Conservation (phyloP, 2,329 filamentous ascomycete genomes). For the Phoma sp. region DNA sequence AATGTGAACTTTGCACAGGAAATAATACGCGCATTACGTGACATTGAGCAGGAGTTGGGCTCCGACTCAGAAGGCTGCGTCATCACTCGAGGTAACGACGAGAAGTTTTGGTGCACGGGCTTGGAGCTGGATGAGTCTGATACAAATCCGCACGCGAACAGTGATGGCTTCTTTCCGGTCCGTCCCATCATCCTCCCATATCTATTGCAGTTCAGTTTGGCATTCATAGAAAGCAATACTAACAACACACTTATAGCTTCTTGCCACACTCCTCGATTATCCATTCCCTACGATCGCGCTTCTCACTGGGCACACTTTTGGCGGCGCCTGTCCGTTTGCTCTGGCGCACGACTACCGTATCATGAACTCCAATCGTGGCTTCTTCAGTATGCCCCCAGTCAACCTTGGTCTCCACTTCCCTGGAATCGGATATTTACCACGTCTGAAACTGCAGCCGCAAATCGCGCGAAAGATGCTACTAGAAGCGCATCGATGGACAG, state of each 20-base stretch:
- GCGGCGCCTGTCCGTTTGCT: conserved; percentile 56
- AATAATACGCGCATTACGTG: conserved; percentile 58
- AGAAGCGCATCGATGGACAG: conserved; percentile 63
- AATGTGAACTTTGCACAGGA: conserved; percentile 60
- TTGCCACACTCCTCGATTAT: conserved; percentile 58
- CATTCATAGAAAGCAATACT: background rate
- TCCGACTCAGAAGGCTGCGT: conserved; percentile 59
- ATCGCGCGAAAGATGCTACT: conserved; percentile 63
- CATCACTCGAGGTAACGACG: conserved; percentile 59
- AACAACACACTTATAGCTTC: conserved; percentile 44
- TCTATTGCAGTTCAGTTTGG: background rate
- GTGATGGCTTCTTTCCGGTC: conserved; percentile 62
- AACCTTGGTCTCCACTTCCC: conserved; percentile 63
- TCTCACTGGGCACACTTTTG: conserved; percentile 58
- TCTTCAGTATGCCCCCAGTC: conserved; percentile 56
- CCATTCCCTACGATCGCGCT: conserved; percentile 58
- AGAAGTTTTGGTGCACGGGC: conserved; percentile 60
- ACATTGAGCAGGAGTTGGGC: conserved; percentile 56
- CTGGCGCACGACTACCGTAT: conserved; percentile 57
- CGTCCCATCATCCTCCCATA: background rate
- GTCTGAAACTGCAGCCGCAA: conserved; percentile 59
- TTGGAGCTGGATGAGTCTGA: conserved; percentile 57
- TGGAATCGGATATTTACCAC: conserved; percentile 60
- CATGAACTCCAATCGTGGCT: conserved; percentile 45
- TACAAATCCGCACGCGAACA: conserved; percentile 61